Conservation (phyloP, 129 eudicot species). For the Scalesia atractyloides region DNA sequence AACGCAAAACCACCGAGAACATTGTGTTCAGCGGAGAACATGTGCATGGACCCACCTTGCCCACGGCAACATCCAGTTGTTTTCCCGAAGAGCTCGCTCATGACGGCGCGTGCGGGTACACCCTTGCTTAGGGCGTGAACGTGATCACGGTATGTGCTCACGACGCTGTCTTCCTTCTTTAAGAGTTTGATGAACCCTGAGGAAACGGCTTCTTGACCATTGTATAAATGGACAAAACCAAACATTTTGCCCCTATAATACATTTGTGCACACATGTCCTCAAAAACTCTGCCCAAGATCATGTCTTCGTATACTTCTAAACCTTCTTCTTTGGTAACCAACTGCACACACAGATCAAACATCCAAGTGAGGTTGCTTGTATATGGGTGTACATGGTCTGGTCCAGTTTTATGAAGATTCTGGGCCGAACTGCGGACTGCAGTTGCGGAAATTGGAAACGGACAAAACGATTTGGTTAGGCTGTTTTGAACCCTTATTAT, state of each 20-base stretch:
- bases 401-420: neutral
- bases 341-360: slow-evolving; percentile 11
- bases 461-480: neutral
- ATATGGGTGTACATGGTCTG: neutral
- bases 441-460: neutral
- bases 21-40: slow-evolving; percentile 30
- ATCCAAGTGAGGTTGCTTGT: neutral
- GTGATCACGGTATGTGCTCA: slow-evolving; percentile 37
- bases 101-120: slow-evolving; percentile 31
- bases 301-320: slow-evolving; percentile 32
- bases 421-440: neutral
- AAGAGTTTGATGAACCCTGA: slow-evolving; percentile 31
- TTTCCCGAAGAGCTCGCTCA: slow-evolving; percentile 29
- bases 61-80: slow-evolving; percentile 36
- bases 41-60: slow-evolving; percentile 36
- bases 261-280: slow-evolving; percentile 37
- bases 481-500: neutral
- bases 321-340: slow-evolving; percentile 33
- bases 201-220: slow-evolving; percentile 35
- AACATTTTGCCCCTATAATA: slow-evolving; percentile 35
- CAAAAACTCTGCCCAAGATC: slow-evolving; percentile 31
- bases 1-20: slow-evolving; percentile 34
- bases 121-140: slow-evolving; percentile 36
- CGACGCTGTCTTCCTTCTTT: slow-evolving; percentile 30
- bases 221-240: slow-evolving; percentile 34